A percentile compares a stretch with the other conserved stretches of the same genome.
Conservation (phyloP, 805 yeast species). For the Hanseniaspora singularis region DNA sequence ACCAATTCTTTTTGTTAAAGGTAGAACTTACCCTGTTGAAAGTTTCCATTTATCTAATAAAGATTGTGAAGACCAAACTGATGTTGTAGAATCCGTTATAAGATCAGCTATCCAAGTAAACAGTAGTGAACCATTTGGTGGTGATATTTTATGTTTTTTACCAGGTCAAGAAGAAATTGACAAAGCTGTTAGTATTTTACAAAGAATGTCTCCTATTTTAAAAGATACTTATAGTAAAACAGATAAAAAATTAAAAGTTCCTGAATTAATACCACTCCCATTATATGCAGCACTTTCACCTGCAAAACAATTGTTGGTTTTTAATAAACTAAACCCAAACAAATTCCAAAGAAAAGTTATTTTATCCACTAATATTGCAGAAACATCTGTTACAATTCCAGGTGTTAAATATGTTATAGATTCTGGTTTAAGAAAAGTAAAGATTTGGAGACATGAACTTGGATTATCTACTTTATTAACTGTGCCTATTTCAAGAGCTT, state of each 20-base stretch:
- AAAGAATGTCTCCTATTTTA: conserved; percentile 48
- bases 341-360: conserved; percentile 71
- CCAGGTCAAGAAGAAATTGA: conserved; percentile 98
- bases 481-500: conserved; percentile 84
- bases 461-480: conserved; percentile 88
- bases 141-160: conserved; percentile 83
- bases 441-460: conserved; percentile 86
- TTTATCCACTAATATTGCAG: conserved; percentile 91
- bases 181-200: conserved; percentile 54
- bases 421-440: conserved; percentile 82
- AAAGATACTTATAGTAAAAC: conserved; percentile 37
- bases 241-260: conserved; percentile 34
- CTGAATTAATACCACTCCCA: conserved; percentile 65
- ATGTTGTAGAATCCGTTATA: conserved; percentile 68
- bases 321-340: conserved; percentile 36
- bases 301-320: conserved; percentile 67
- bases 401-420: conserved; percentile 91
- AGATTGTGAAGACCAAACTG: conserved; percentile 47
- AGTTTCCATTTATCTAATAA: conserved; percentile 42
- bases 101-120: conserved; percentile 69
- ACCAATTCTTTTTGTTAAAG: conserved; percentile 79
- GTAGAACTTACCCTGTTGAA: conserved; percentile 76
- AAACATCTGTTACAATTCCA: conserved; percentile 90
- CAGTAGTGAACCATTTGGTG: conserved; percentile 55
- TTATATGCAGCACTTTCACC: conserved; percentile 91